Conservation (phyloP, 306 rosid genomes). For the Ceratonia siliqua region DNA sequence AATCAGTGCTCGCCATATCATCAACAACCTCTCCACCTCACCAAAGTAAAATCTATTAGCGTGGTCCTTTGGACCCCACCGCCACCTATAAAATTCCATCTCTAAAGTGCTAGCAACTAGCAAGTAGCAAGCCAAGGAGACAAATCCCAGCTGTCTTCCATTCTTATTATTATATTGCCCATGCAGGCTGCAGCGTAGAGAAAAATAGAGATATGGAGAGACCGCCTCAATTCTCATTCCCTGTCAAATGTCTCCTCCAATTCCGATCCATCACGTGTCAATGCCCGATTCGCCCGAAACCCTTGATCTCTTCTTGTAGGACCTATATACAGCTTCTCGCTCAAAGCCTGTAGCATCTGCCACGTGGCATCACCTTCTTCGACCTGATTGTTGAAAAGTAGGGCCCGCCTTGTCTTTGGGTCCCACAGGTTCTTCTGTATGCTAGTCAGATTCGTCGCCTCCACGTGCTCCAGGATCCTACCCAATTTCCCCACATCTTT, state of each 20-base stretch:
- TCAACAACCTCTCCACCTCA: neutral
- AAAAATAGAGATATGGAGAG: neutral
- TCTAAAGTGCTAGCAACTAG: neutral
- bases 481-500: constrained; percentile 58
- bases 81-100: neutral
- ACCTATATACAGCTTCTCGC: constrained; percentile 48
- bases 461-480: constrained; percentile 62
- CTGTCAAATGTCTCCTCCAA: neutral
- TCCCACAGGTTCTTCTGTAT: constrained; percentile 64
- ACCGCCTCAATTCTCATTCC: neutral
- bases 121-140: constrained; percentile 19
- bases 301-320: constrained; percentile 20
- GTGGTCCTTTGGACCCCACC: constrained; percentile 1
- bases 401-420: constrained; percentile 46
- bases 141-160: constrained; percentile 56
- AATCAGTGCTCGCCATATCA: constrained; percentile 30
- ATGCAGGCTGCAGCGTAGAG: neutral
- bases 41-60: neutral
- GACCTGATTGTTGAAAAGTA: constrained; percentile 44
- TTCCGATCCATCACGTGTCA: constrained; percentile 21
- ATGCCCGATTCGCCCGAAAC: neutral
- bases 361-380: constrained; percentile 77
- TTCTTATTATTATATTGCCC: neutral
- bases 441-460: constrained; percentile 49
- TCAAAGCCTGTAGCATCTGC: constrained; percentile 48